phyloP scores from a whole-genome alignment of 257 asterid species.

The Capsicum rhomboideum region DNA sequence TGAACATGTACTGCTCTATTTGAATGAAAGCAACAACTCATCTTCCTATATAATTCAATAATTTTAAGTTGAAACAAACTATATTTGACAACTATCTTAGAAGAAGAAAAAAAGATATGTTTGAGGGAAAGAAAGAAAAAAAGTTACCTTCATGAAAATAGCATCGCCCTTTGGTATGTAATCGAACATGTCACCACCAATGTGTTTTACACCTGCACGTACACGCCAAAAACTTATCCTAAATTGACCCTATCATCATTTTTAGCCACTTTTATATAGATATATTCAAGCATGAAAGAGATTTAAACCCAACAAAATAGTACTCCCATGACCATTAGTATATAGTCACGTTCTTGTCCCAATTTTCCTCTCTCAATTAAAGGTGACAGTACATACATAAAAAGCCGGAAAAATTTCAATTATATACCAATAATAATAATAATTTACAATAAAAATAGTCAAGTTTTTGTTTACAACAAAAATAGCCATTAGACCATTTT shows the following conservation, averaged over 20 bases:
- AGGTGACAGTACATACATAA: background rate
- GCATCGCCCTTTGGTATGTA: slow-evolving; percentile 18
- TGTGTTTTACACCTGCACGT: slow-evolving; percentile 14
- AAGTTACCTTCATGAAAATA: slow-evolving; percentile 16
- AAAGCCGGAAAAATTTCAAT: no score
- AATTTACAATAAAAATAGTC: no score
- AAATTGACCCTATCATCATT: background rate
- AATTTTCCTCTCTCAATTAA: background rate
- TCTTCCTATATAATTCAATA: background rate
- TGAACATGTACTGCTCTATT: no score
- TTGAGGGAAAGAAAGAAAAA: background rate
- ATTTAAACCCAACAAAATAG: background rate
- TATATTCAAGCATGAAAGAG: background rate
- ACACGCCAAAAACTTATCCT: background rate
- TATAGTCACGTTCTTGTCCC: background rate
- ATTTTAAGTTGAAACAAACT: background rate
- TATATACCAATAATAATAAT: no score
- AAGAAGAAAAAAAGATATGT: background rate
- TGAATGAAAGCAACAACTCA: background rate
- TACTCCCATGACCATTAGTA: no score
- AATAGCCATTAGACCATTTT: no score
- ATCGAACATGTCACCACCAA: slow-evolving; percentile 22
- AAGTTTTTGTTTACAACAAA: no score
- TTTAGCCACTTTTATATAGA: no score
- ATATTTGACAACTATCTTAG: background rate